phyloP scores from a whole-genome alignment of 106 monocot genomes.

The Dendrobium huoshanense region DNA sequence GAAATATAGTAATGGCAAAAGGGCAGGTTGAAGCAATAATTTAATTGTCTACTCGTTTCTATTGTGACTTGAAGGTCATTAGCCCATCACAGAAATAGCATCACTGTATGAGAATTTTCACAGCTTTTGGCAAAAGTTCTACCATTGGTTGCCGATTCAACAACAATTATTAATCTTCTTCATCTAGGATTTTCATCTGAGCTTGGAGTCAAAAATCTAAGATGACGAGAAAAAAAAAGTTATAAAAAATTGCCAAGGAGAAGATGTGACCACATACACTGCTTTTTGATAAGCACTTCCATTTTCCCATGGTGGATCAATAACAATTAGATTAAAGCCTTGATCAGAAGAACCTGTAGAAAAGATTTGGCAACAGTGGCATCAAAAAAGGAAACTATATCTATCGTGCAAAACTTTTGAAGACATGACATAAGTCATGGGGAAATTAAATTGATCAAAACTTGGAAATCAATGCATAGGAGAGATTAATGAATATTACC shows the following conservation, averaged over 20 bases:
- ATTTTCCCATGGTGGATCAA: constrained; percentile 99
- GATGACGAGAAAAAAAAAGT: not conserved
- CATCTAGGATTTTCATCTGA: not conserved
- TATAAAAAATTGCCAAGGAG: not conserved
- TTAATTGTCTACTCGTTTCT: too few relatives aligned
- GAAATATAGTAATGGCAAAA: too few relatives aligned
- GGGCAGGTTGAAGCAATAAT: too few relatives aligned
- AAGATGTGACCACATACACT: constrained; percentile 26
- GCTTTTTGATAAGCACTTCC: constrained; percentile 85
- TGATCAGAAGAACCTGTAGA: constrained; percentile 52
- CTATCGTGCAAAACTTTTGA: not conserved
- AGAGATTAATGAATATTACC: constrained; percentile 38
- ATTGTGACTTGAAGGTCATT: too few relatives aligned
- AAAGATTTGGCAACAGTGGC: not conserved
- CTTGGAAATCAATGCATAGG: not conserved
- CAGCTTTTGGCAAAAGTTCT: too few relatives aligned
- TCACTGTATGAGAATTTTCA: too few relatives aligned
- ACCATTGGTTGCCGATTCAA: too few relatives aligned
- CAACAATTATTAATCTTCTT: too few relatives aligned
- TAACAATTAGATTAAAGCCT: constrained; percentile 83
- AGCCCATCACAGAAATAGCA: too few relatives aligned
- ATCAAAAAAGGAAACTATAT: constrained; percentile 2
- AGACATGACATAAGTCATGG: not conserved
- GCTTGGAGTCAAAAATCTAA: not conserved
- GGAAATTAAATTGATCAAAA: not conserved